Conservation (phyloP, 257 asterid genomes). For the Oldenlandia corymbosa region DNA sequence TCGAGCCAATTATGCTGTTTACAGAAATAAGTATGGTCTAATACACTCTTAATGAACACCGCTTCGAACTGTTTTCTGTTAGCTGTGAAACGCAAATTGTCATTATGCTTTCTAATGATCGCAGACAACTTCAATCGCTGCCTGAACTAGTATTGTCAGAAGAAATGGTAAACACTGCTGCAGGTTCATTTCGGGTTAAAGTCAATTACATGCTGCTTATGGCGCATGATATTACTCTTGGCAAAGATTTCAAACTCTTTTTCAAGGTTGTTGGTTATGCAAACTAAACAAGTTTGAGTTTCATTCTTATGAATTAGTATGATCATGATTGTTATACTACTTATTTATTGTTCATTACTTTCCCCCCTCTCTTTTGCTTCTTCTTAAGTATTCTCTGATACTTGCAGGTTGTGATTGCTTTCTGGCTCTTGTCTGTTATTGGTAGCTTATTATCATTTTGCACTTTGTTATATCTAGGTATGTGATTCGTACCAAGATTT, state of each 20-base stretch:
- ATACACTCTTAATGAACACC: slow-evolving; percentile 8
- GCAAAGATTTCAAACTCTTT: slow-evolving; percentile 88
- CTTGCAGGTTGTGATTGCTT: slow-evolving; percentile 85
- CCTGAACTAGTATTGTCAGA: slow-evolving; percentile 90
- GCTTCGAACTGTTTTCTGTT: slow-evolving; percentile 13
- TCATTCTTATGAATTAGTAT: neutral
- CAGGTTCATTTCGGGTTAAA: slow-evolving; percentile 90
- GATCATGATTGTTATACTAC: neutral
- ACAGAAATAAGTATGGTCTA: slow-evolving; percentile 46
- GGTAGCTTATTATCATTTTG: slow-evolving; percentile 81
- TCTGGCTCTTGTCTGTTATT: slow-evolving; percentile 85
- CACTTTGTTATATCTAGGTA: slow-evolving; percentile 87
- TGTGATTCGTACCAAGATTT: slow-evolving; percentile 8
- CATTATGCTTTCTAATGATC: slow-evolving; percentile 23
- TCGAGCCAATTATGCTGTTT: slow-evolving; percentile 68
- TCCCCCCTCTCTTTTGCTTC: neutral
- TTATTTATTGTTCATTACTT: neutral
- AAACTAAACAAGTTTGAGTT: neutral
- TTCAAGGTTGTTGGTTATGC: slow-evolving; percentile 57
- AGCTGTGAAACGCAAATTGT: slow-evolving; percentile 15
- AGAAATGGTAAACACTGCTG: slow-evolving; percentile 91
- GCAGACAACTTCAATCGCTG: slow-evolving; percentile 60
- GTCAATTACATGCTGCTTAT: slow-evolving; percentile 80
- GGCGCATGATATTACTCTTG: slow-evolving; percentile 97
- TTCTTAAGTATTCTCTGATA: slow-evolving; percentile 21